phyloP scores from a whole-genome alignment of 73 alveolate genomes.

The Blepharisma stoltei region DNA sequence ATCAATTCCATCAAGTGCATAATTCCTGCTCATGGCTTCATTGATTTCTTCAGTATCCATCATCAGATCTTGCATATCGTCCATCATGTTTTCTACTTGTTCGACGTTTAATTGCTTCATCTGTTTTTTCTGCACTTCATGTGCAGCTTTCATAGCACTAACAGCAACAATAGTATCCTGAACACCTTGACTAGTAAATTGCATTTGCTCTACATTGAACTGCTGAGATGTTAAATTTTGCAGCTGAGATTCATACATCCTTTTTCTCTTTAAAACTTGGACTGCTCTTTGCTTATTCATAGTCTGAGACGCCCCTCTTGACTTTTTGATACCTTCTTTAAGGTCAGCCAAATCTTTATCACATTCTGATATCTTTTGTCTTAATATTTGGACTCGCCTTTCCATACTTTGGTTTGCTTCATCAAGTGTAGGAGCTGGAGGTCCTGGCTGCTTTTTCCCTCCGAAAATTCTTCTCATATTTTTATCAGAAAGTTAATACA shows the following conservation, averaged over 20 bases:
- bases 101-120: conserved; percentile 57
- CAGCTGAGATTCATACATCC: conserved; percentile 62
- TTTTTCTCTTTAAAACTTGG: conserved; percentile 51
- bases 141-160: conserved; percentile 60
- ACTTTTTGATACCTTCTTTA: conserved; percentile 4
- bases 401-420: conserved; percentile 23
- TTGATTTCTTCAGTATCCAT: conserved; percentile 69
- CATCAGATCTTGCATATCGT: conserved; percentile 70
- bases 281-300: conserved; percentile 41
- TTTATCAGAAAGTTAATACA: too few relatives aligned
- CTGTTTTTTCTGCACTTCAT: conserved; percentile 44
- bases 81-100: conserved; percentile 60
- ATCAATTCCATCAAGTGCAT: conserved; percentile 53
- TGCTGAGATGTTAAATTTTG: conserved; percentile 50
- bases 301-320: neutral
- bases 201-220: conserved; percentile 65
- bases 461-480: conserved; percentile 1
- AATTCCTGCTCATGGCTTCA: conserved; percentile 57
- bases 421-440: conserved; percentile 18
- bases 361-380: conserved; percentile 12
- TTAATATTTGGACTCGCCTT: neutral
- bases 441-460: neutral
- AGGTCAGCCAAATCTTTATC: neutral
- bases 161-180: conserved; percentile 54
- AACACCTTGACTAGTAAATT: conserved; percentile 53